A percentile compares a stretch with the other conserved stretches of the same genome.
Conservation (phyloP, 1,284 basidiomycete genomes). For the Lentinula novae-zelandiae region DNA sequence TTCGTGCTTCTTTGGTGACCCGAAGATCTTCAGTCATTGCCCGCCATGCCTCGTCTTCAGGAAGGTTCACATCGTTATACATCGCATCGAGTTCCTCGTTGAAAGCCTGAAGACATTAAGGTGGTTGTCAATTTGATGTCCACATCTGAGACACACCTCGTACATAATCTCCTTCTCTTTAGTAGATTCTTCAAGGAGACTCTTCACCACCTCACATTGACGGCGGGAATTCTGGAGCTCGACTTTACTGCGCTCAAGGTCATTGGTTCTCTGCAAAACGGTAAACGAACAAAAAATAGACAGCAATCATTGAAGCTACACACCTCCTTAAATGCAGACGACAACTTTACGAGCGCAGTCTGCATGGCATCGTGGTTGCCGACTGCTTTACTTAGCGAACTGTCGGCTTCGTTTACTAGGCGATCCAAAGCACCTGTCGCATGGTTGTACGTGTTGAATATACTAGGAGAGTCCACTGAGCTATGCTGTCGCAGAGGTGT, state of each 20-base stretch:
- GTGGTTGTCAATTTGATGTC: neutral
- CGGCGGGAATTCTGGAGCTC: constrained; percentile 69
- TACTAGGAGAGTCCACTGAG: constrained; percentile 11
- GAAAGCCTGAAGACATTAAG: constrained; percentile 61
- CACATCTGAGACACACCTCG: constrained; percentile 50
- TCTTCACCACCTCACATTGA: constrained; percentile 74
- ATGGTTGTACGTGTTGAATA: constrained; percentile 22
- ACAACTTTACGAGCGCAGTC: constrained; percentile 43
- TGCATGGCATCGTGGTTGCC: constrained; percentile 52
- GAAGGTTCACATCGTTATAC: constrained; percentile 78
- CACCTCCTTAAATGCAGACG: constrained; percentile 56
- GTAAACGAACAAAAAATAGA: constrained; percentile 8
- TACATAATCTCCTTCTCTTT: constrained; percentile 89
- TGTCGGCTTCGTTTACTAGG: constrained; percentile 56
- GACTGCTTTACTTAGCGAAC: constrained; percentile 44
- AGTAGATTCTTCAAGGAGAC: constrained; percentile 70
- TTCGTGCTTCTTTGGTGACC: constrained; percentile 72
- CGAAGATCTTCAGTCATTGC: constrained; percentile 72
- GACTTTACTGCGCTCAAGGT: constrained; percentile 56
- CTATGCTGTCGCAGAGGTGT: constrained; percentile 12
- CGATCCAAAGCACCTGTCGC: constrained; percentile 38
- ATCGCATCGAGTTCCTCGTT: constrained; percentile 89
- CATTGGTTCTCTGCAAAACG: constrained; percentile 44
- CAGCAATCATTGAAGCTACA: constrained; percentile 14
- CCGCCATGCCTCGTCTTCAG: constrained; percentile 73